A percentile compares a stretch with the other conserved stretches of the same genome.
Evolutionary conservation across 2,329 filamentous ascomycete genomes (phyloP).

Genomic region (Fusarium agapanthi): DNA sequence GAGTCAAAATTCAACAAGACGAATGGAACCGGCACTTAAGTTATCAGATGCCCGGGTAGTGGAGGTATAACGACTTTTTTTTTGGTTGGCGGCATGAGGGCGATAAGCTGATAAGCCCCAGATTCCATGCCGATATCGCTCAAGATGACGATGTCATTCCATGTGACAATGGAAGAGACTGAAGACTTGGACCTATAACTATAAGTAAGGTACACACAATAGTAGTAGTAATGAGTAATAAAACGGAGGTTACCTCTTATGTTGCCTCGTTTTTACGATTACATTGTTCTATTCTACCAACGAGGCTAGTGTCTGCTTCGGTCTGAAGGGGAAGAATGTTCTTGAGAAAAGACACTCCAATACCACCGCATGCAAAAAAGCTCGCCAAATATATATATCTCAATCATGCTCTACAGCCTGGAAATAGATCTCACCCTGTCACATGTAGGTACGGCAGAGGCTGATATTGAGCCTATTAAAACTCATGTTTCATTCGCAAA

Average conservation of each 20-base stretch:
- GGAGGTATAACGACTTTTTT: slow-evolving; percentile 27
- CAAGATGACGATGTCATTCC: background rate
- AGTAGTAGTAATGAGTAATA: too few relatives aligned
- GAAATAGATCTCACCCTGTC: background rate
- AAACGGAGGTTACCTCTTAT: too few relatives aligned
- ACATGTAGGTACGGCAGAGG: background rate
- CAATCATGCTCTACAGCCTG: background rate
- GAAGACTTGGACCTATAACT: background rate
- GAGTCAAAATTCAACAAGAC: slow-evolving; percentile 28
- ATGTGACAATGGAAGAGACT: background rate
- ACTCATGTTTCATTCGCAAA: background rate
- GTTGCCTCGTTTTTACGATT: too few relatives aligned
- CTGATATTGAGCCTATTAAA: background rate
- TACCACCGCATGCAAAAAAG: background rate
- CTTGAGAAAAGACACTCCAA: background rate
- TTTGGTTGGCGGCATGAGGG: slow-evolving; percentile 5
- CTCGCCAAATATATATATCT: background rate
- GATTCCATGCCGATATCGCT: slow-evolving; percentile 36
- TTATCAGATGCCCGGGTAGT: slow-evolving; percentile 30
- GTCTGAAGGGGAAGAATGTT: background rate
- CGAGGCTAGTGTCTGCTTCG: background rate
- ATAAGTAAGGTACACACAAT: too few relatives aligned
- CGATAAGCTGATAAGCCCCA: slow-evolving; percentile 43
- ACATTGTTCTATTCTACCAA: too few relatives aligned
- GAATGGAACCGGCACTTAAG: background rate